Evolutionary conservation across 139 green algal species (phyloP), one percentile per base, ranked within the genome.

Genomic region (Micromonas commoda): DNA sequence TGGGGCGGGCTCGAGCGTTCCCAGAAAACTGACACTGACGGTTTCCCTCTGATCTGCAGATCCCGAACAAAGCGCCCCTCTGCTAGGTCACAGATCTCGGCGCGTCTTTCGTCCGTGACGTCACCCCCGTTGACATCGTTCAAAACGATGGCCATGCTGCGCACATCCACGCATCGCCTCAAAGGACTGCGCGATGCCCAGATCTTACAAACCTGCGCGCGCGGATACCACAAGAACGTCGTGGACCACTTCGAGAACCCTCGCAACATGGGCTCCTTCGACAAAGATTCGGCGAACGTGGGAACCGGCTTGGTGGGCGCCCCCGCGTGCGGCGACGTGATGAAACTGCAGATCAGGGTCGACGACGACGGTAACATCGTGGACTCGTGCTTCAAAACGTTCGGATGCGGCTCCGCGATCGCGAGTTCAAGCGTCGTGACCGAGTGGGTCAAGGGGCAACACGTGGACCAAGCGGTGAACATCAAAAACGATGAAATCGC

Each of bases 301-400:
- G 88, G 85, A 29, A 89, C 80, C 81, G 84, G 82, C 16, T 60
- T 90, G 19, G 85, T 89, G 5, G 85, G 85, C 39, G 85, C 85
- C 31, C 85, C 85, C 20, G 95, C 95, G 3, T 99, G 95, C 70
- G 95, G 95, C n/a, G 95, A 99, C 73, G 95, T 99, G 2, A 99
- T 99, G 95, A 99, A 99, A 88, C 89, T 99, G 70, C 95, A 99
- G 82, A 97, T 99, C 79, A 94, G 87, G 82, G 86, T 92, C 23
- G 91, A 96, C 54, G 91, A 94, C 5, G 57, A 93, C 31, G 93
- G 93, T 57, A 96, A 91, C 84, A 99, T 99, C 72, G 77, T 94
- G 24, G 95, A 99, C 77, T 93, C 91, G 9, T 95, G 90, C 82
- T 99, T 99, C 86, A 99, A 99, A 86, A 99, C 95, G 0, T 99